These are phyloP conservation scores for Pseudogymnoascus sp. DNA, from an alignment of 2,329 filamentous ascomycete species.

Conservation along the genomic window DNA sequence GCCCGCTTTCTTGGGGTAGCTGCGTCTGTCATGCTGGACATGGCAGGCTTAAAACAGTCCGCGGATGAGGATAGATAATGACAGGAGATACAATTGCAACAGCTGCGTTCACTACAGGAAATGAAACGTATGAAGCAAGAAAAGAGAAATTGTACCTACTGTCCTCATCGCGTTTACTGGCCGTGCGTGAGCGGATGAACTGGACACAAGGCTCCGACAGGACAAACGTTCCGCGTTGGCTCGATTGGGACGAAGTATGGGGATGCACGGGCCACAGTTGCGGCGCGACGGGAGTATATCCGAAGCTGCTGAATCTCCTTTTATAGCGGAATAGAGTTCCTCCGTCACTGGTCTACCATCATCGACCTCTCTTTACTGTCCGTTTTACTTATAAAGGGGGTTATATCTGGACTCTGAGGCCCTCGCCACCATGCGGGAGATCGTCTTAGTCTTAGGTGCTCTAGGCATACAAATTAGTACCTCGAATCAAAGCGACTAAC, in stretches of 20 bases:
- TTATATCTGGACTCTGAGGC: too few species aligned
- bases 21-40: not conserved
- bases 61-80: not conserved
- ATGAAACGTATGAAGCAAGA: conserved; percentile 2
- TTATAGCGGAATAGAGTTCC: too few species aligned
- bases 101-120: not conserved
- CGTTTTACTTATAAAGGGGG: too few species aligned
- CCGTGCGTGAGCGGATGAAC: not conserved
- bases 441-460: too few species aligned
- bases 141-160: not conserved
- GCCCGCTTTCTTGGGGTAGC: not conserved
- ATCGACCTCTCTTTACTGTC: too few species aligned
- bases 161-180: not conserved
- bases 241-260: not conserved
- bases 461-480: too few species aligned
- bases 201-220: not conserved
- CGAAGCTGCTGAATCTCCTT: not conserved
- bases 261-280: not conserved
- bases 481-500: too few species aligned
- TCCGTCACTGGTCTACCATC: too few species aligned
- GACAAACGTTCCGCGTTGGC: not conserved
- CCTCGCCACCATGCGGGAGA: too few species aligned
- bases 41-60: not conserved
- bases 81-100: not conserved
- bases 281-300: not conserved